These are phyloP conservation scores for Musa acuminata DNA, from an alignment of 176 grass and related monocot genomes.

Conservation along the genomic window DNA sequence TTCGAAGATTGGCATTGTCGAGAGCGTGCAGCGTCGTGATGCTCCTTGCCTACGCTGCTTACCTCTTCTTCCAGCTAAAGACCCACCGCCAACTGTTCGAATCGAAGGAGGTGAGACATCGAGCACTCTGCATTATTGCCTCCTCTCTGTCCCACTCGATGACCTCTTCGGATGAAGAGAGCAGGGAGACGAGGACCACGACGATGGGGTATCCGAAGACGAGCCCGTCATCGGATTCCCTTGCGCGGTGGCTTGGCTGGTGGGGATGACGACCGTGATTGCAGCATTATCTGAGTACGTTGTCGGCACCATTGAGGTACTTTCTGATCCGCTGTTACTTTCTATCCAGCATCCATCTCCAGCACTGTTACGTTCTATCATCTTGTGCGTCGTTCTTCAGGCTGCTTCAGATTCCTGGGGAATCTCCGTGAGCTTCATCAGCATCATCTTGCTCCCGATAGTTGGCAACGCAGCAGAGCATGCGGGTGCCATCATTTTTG, in stretches of 20 bases:
- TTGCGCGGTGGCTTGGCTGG: conserved; percentile 61
- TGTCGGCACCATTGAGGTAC: conserved; percentile 75
- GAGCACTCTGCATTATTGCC: too few species aligned
- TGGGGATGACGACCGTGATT: conserved; percentile 48
- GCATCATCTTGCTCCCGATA: conserved; percentile 90
- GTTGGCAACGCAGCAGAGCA: conserved; percentile 90
- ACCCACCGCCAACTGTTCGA: conserved; percentile 3
- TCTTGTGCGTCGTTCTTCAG: conserved; percentile 14
- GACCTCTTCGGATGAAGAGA: not conserved
- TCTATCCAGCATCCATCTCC: not conserved
- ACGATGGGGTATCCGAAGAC: conserved; percentile 29
- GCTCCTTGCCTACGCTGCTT: conserved; percentile 72
- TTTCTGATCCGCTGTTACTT: not conserved
- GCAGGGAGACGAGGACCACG: conserved; percentile 22
- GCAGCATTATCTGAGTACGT: conserved; percentile 78
- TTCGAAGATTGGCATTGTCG: conserved; percentile 33
- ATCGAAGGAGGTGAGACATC: not conserved
- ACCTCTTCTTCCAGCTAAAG: conserved; percentile 66
- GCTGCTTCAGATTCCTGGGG: conserved; percentile 71
- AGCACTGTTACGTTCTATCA: not conserved
- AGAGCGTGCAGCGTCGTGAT: conserved; percentile 76
- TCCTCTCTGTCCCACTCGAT: too few species aligned
- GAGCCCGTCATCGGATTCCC: conserved; percentile 56
- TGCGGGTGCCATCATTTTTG: conserved; percentile 94
- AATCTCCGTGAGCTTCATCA: conserved; percentile 76